A percentile compares a stretch with the other conserved stretches of the same genome.
Evolutionary conservation across 1,284 basidiomycete genomes (phyloP).

Genomic region (Hypsizygus ulmarius): DNA sequence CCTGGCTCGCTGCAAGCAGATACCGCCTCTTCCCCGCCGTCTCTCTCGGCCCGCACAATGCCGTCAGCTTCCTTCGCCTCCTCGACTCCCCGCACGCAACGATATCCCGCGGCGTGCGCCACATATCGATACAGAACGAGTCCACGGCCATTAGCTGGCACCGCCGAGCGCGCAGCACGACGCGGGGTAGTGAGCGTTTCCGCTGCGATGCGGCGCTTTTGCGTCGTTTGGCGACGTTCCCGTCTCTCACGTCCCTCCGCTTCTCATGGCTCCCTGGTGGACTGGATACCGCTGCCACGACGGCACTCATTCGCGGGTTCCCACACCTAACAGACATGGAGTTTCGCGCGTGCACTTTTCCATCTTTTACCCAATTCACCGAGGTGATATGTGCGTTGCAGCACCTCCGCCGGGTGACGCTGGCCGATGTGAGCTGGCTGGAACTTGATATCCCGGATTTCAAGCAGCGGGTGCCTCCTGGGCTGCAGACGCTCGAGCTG

Average conservation of each 20-base stretch:
- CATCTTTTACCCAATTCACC: conserved; percentile 18
- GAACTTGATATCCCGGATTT: conserved; percentile 11
- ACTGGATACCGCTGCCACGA: conserved; percentile 6
- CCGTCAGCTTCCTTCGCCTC: conserved; percentile 17
- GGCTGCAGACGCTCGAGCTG: conserved; percentile 19
- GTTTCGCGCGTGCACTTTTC: conserved; percentile 22
- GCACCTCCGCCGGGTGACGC: conserved; percentile 17
- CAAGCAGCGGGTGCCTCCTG: conserved; percentile 13
- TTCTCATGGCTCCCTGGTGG: conserved; percentile 20
- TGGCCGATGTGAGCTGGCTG: conserved; percentile 24
- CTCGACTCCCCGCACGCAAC: conserved; percentile 19
- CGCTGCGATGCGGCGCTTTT: conserved; percentile 14
- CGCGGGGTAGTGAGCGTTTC: not conserved
- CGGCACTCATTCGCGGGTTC: conserved; percentile 15
- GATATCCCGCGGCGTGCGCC: conserved; percentile 17
- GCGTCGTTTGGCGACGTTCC: conserved; percentile 15
- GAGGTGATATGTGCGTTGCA: conserved; percentile 18
- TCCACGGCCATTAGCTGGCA: conserved; percentile 20
- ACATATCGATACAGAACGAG: conserved; percentile 19
- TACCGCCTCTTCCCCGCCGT: conserved; percentile 16
- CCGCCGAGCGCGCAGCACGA: conserved; percentile 8
- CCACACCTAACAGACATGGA: conserved; percentile 19
- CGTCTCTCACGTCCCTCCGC: conserved; percentile 17
- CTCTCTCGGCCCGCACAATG: conserved; percentile 15
- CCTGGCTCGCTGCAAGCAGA: conserved; percentile 18